Base-by-base conservation (phyloP, 1,139 yeast genomes). In the Lodderomyces pseudojiufengensis region DNA sequence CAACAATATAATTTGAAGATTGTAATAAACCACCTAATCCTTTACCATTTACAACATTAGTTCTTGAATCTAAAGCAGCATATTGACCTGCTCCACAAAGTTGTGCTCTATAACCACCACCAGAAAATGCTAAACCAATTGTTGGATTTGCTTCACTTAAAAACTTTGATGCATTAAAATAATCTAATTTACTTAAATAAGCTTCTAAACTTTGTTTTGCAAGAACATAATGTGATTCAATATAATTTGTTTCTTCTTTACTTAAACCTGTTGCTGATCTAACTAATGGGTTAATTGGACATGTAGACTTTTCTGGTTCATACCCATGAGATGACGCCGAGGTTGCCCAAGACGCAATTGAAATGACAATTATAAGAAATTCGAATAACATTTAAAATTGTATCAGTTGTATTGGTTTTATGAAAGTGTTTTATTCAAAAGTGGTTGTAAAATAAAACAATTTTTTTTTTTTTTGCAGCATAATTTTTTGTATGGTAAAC, bases 51-150 rank as follows among this genome's bases (percentile, higher is more conserved):
- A 80, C 69, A 32, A 76, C 78, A 2, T 56, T 60, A 5, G 94
- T 82, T 50, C 96, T 70, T 48, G 76, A 73, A 55, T 88, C 97
- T 41, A 86, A 59, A 1, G 92, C 96, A 11, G 90, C 67, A 28
- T 87, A 59, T 56, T 81, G 80, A 28, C 97, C 96, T 2, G 95
- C 96, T n/a, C 95, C 95, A 38, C 70, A 62, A 29, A 87, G 62
- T 95, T 87, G 85, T 35, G 96, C 95, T 41, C 97, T 73, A 60
- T 85, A 87, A 3, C 96, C 95, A 50, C 97, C 97, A 27, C 97
- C 97, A 5, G 92, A 79, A 52, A 85, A 83, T 3, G 95, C 88
- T 37, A 75, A 66, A 22, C 72, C 61, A 30, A 57, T 44, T 42
- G 57, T 63, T 49, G 39, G 61, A 54, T 51, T 47, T 9, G 50